Conservation (phyloP, 441 rosid species). For the Arabidopsis hybrid region DNA sequence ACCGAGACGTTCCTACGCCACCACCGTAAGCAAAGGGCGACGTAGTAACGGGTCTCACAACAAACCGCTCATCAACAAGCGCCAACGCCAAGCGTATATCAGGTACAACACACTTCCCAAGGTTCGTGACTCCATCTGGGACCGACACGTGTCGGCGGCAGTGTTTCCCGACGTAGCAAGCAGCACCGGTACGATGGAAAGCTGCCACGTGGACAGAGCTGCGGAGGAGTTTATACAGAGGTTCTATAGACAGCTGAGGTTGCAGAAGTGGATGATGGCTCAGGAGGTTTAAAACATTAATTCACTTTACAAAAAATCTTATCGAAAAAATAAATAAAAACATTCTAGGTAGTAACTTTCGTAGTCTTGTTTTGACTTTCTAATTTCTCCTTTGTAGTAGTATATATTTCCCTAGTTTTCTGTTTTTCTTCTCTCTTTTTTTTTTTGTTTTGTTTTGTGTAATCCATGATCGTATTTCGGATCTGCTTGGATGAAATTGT, state of each 20-base stretch:
- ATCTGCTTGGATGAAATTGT: constrained; percentile 34
- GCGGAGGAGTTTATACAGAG: constrained; percentile 86
- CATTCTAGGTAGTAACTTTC: constrained; percentile 10
- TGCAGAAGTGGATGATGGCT: constrained; percentile 60
- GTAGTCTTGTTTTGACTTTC: constrained; percentile 39
- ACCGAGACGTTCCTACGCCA: constrained; percentile 48
- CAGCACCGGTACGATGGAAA: constrained; percentile 50
- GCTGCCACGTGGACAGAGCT: constrained; percentile 64
- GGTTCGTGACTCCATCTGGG: constrained; percentile 34
- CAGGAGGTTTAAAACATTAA: constrained; percentile 27
- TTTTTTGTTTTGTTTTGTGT: background rate
- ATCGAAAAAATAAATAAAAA: background rate
- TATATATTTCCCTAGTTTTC: constrained; percentile 26
- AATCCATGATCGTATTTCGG: constrained; percentile 36
- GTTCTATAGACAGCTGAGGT: constrained; percentile 67
- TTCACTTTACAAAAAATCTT: constrained; percentile 12
- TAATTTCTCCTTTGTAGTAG: constrained; percentile 20
- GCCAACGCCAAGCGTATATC: constrained; percentile 35
- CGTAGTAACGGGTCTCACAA: constrained; percentile 34
- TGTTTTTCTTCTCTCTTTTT: background rate
- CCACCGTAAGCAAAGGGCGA: constrained; percentile 23
- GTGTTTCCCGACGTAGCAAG: constrained; percentile 53
- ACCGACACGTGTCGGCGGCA: constrained; percentile 48
- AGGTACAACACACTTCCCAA: constrained; percentile 40
- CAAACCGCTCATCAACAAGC: constrained; percentile 40